A percentile compares a stretch with the other conserved stretches of the same genome.
Evolutionary conservation across 257 asterid genomes (phyloP).

Genomic region (Primulina huaijiensis): DNA sequence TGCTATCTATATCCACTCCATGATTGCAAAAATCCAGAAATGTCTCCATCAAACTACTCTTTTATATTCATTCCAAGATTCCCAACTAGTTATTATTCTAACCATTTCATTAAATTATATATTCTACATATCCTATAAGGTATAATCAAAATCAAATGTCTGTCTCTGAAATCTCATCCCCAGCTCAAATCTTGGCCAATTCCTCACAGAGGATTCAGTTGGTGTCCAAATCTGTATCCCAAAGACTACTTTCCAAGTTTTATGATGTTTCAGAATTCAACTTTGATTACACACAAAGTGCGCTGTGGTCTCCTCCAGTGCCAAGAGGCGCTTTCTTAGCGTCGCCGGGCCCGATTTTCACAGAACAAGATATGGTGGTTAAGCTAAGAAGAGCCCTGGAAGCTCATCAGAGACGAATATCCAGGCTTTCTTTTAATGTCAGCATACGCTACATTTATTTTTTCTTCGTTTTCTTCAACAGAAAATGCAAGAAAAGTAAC

Average conservation of each 20-base stretch:
- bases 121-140: not conserved
- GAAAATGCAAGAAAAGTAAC: not conserved
- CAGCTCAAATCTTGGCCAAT: slow-evolving; percentile 13
- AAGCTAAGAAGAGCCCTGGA: slow-evolving; percentile 47
- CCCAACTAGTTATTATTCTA: not conserved
- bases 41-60: slow-evolving; percentile 39
- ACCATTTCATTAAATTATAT: too few species aligned
- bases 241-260: slow-evolving; percentile 55
- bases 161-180: slow-evolving; percentile 52
- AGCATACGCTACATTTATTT: slow-evolving; percentile 22
- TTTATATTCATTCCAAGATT: not conserved
- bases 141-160: slow-evolving; percentile 31
- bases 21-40: slow-evolving; percentile 44
- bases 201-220: slow-evolving; percentile 46
- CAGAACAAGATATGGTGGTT: slow-evolving; percentile 42
- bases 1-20: slow-evolving; percentile 41
- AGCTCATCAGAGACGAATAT: slow-evolving; percentile 38
- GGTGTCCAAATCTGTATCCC: slow-evolving; percentile 73
- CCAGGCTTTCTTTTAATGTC: slow-evolving; percentile 56
- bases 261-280: slow-evolving; percentile 65
- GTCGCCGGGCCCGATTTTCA: slow-evolving; percentile 52
- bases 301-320: slow-evolving; percentile 84
- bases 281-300: slow-evolving; percentile 69
- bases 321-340: slow-evolving; percentile 49
- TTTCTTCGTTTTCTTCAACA: not conserved